A percentile compares a stretch with the other conserved stretches of the same genome.
Evolutionary conservation across 2,329 filamentous ascomycete genomes (phyloP).

Genomic region (Cladorrhinum sp.): DNA sequence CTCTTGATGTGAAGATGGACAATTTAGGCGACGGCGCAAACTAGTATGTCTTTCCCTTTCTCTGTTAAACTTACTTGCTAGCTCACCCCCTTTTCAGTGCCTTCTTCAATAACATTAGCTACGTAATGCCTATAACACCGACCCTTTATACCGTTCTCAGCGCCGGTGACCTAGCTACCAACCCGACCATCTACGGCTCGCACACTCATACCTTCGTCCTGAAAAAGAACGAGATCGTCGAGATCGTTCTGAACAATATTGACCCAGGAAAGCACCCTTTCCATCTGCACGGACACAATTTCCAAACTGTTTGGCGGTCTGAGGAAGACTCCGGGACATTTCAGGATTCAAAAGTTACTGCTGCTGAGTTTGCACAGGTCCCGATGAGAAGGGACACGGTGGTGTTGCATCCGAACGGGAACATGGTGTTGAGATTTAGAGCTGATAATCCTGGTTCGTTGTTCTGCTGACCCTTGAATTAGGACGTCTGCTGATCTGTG

Average conservation of each 20-base stretch:
- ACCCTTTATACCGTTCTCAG: constrained; percentile 74
- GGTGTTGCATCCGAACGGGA: constrained; percentile 61
- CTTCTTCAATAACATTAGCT: constrained; percentile 76
- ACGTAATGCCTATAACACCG: constrained; percentile 71
- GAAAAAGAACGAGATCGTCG: constrained; percentile 63
- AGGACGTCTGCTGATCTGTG: constrained; percentile 14
- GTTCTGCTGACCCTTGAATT: constrained; percentile 20
- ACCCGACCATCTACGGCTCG: constrained; percentile 62
- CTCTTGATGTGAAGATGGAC: constrained; percentile 63
- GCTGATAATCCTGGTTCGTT: constrained; percentile 61
- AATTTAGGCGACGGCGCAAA: constrained; percentile 65
- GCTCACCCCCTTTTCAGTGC: constrained; percentile 36
- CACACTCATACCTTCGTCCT: constrained; percentile 67
- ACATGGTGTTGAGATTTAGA: constrained; percentile 65
- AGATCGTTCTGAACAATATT: constrained; percentile 74
- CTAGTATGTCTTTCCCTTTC: constrained; percentile 48
- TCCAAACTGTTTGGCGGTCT: constrained; percentile 64
- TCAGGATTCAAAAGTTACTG: constrained; percentile 42
- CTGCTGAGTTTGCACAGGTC: constrained; percentile 46
- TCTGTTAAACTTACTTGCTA: not conserved
- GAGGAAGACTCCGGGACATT: constrained; percentile 56
- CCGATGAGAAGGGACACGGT: constrained; percentile 69
- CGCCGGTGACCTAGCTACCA: constrained; percentile 54
- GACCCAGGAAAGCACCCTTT: constrained; percentile 72
- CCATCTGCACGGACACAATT: constrained; percentile 74